phyloP scores from a whole-genome alignment of 1,139 yeast genomes.

The Groenewaldozyma auringiensis region DNA sequence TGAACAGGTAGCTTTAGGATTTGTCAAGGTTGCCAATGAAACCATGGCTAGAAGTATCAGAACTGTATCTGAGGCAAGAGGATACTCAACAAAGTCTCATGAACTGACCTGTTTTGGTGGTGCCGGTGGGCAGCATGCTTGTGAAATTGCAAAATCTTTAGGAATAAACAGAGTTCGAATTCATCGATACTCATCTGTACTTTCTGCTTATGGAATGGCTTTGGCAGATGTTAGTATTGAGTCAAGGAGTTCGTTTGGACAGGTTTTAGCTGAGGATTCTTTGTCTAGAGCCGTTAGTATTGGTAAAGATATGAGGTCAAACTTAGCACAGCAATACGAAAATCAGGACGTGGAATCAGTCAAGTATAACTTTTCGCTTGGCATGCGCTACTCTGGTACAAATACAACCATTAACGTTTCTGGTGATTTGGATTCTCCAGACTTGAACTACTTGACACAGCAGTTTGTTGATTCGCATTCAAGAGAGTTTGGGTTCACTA shows the following conservation, averaged over 20 bases:
- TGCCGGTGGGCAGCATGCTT: slow-evolving; percentile 31
- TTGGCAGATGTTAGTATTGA: slow-evolving; percentile 23
- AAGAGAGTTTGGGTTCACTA: slow-evolving; percentile 10
- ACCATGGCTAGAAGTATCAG: slow-evolving; percentile 30
- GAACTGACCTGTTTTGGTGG: slow-evolving; percentile 30
- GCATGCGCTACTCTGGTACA: slow-evolving; percentile 11
- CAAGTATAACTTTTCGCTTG: slow-evolving; percentile 6
- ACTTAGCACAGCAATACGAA: slow-evolving; percentile 2
- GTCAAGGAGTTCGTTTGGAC: slow-evolving; percentile 5
- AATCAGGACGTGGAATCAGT: background rate
- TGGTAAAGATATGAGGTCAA: slow-evolving; percentile 1
- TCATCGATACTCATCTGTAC: slow-evolving; percentile 28
- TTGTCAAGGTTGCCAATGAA: slow-evolving; percentile 28
- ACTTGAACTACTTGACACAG: too few relatives aligned
- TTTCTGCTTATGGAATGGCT: slow-evolving; percentile 31
- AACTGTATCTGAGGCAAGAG: slow-evolving; percentile 29
- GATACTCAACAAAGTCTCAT: slow-evolving; percentile 25
- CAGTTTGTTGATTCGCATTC: slow-evolving; percentile 2
- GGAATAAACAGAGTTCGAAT: slow-evolving; percentile 25
- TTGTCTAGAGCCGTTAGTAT: background rate
- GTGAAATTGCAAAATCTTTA: slow-evolving; percentile 24
- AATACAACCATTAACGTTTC: slow-evolving; percentile 8
- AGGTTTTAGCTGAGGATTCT: slow-evolving; percentile 1
- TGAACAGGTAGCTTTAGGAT: slow-evolving; percentile 29
- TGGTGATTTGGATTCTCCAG: slow-evolving; percentile 3